Base-by-base conservation (phyloP, 768 basidiomycete genomes). In the Butyriboletus loyo region DNA sequence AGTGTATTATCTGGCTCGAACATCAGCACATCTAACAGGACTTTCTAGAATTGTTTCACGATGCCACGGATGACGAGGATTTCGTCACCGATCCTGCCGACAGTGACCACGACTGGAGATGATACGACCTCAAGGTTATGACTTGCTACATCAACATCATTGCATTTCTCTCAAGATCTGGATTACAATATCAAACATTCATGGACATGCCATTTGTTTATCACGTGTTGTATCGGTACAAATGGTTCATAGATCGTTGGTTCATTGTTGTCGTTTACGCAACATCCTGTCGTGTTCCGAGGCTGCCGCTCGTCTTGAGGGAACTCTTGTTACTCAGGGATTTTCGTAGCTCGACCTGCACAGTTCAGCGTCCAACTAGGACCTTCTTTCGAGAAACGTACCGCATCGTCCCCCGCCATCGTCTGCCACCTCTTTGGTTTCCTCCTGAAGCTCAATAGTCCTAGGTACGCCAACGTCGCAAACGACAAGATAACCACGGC, bases 1-100 rank as follows among this genome's bases (percentile, higher is more conserved):
- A 73, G 56, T 27, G 59, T 61, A 53, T 30, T 21, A 38, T 38
- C 9, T 28, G 4, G 40, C 31, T 24, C 46, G 25, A 40, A 52
- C 32, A 48, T 37, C 35, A 22, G 5, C 17, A 24, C 17, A 47
- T 13, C 48, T 51, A 32, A 55, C 52, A 22, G 21, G 22, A 36
- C 38, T 43, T 34, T 47, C n/a, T 54, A 84, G 86, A 86, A 54
- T 77, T 76, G 35, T 85, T 81, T 56, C 79, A 83, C 52, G 82
- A 84, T 51, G 53, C 68, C 50, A 80, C 78, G 3, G 82, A 83
- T 38, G 66, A 72, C 30, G 79, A 80, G 2, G 79, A 78, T 24
- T 49, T 73, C 21, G 40, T 69, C 47, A 53, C 37, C 24, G 66
- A 69, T 41, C 66, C 66, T 11, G 66, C 61, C 15, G 72, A 68